A percentile compares a stretch with the other conserved stretches of the same genome.
These are phyloP conservation scores for Fusarium haematococcum DNA, from an alignment of 2,329 filamentous ascomycete genomes.

Conservation along the genomic window DNA sequence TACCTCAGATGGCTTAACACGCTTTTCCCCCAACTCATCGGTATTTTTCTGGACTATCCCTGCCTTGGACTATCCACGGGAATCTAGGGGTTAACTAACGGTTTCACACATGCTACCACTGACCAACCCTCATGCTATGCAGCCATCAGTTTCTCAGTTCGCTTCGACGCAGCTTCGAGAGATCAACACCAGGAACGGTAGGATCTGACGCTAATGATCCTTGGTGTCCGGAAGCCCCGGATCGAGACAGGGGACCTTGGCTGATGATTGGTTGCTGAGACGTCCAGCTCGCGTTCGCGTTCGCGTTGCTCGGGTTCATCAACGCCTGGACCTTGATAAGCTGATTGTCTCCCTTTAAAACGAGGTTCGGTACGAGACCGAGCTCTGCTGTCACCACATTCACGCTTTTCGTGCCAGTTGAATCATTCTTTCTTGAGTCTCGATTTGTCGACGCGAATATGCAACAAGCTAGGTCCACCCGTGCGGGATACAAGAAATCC, in stretches of 20 bases:
- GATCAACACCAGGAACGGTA: neutral
- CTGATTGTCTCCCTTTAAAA: neutral
- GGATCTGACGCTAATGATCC: neutral
- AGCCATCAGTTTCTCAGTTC: neutral
- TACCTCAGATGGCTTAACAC: no score
- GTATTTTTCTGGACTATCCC: neutral
- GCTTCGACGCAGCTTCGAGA: neutral
- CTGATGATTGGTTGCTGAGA: neutral
- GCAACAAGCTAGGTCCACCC: conserved; percentile 7
- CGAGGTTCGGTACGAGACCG: neutral
- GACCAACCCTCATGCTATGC: neutral
- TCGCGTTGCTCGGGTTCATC: neutral
- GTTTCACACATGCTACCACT: neutral
- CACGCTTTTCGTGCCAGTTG: neutral
- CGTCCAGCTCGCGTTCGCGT: neutral
- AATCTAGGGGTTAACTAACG: neutral
- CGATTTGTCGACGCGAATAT: neutral
- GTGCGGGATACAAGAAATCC: conserved; percentile 34
- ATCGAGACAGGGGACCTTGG: neutral
- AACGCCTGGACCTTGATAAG: neutral
- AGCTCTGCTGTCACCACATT: neutral
- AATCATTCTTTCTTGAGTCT: neutral
- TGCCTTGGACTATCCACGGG: neutral
- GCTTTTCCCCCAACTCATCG: no score
- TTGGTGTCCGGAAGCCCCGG: neutral